phyloP scores from a whole-genome alignment of 2,329 filamentous ascomycete genomes.

The Sordariomycetes sp. region DNA sequence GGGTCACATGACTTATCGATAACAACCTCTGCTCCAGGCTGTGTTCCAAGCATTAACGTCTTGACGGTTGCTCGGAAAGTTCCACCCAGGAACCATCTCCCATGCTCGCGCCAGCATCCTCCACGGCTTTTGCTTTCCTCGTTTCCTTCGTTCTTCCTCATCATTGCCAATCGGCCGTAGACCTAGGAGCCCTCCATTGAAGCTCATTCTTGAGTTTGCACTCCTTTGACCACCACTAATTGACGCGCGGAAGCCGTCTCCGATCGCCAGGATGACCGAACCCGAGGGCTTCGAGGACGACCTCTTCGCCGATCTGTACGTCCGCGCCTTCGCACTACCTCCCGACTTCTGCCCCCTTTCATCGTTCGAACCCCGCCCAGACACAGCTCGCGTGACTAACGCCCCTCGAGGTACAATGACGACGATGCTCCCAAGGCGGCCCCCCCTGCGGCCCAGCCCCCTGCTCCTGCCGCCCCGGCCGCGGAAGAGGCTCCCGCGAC shows the following conservation, averaged over 20 bases:
- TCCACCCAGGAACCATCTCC: neutral
- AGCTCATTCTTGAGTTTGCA: neutral
- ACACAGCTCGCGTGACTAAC: neutral
- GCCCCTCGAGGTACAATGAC: constrained; percentile 7
- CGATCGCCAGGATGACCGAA: constrained; percentile 51
- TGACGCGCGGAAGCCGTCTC: neutral
- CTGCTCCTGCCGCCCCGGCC: constrained; percentile 7
- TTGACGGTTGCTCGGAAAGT: no score
- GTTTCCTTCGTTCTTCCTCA: neutral
- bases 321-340: neutral
- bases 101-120: neutral
- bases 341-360: neutral
- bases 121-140: neutral
- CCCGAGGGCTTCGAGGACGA: constrained; percentile 79
- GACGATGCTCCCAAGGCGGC: constrained; percentile 10
- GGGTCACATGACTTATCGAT: no score
- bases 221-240: neutral
- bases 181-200: neutral
- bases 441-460: constrained; percentile 13
- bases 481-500: neutral
- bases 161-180: neutral
- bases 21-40: no score
- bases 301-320: constrained; percentile 90
- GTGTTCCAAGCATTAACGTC: no score
- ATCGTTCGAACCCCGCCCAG: neutral